phyloP scores from a whole-genome alignment of 805 yeast species.

The Barnettozyma vustinii region DNA sequence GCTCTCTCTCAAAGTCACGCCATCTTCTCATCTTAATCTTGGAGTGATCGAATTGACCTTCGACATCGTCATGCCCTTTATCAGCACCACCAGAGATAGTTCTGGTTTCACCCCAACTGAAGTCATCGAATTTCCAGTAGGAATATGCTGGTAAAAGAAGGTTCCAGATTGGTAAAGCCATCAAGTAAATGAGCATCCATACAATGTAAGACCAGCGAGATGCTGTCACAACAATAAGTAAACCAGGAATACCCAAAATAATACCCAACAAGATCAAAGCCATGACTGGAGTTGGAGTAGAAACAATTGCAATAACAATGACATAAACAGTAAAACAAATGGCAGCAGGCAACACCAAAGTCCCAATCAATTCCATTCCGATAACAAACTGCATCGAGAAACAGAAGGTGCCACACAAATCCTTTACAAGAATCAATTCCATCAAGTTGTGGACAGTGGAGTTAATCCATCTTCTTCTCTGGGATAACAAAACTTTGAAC shows the following conservation, averaged over 20 bases:
- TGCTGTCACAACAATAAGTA: conserved; percentile 75
- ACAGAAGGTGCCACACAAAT: conserved; percentile 90
- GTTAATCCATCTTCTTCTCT: conserved; percentile 95
- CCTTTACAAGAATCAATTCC: conserved; percentile 79
- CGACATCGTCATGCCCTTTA: conserved; percentile 60
- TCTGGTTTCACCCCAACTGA: conserved; percentile 95
- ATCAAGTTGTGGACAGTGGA: conserved; percentile 89
- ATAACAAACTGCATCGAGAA: conserved; percentile 93
- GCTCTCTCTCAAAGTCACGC: conserved; percentile 85
- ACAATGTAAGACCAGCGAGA: conserved; percentile 63
- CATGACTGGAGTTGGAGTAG: conserved; percentile 70
- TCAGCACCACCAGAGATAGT: conserved; percentile 60
- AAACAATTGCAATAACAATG: conserved; percentile 60
- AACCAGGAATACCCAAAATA: conserved; percentile 82
- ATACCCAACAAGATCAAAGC: conserved; percentile 72
- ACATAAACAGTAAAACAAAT: conserved; percentile 79
- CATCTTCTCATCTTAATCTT: conserved; percentile 87
- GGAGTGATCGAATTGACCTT: conserved; percentile 89
- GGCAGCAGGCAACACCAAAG: conserved; percentile 85
- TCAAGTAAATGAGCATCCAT: conserved; percentile 74
- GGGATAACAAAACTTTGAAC: conserved; percentile 76
- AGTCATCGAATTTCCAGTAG: conserved; percentile 93
- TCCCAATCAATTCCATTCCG: conserved; percentile 77
- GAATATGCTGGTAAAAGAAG: conserved; percentile 82
- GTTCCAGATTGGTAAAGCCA: conserved; percentile 92